Evolutionary conservation across 805 yeast species (phyloP), one percentile per base, ranked within the genome.

Genomic region (Metschnikowia borealis): DNA sequence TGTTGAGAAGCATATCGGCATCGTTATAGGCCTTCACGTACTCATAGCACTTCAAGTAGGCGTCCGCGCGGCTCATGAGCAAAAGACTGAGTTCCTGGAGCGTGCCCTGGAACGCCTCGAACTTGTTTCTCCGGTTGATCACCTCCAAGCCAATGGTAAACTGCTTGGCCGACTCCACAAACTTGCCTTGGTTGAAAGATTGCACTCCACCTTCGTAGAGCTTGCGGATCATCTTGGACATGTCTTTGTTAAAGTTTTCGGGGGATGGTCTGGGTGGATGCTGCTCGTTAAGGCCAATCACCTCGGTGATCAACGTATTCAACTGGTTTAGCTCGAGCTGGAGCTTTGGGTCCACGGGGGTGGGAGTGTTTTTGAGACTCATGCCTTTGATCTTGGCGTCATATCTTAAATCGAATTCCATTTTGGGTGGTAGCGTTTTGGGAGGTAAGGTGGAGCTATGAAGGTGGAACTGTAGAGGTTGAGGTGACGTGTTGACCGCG

Each of bases 31-130:
- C 91, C 49, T 78, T 80, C 42, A 81, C 56, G 62, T 73, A 81
- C 47, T 81, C 73, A 38, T 79, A 75, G 47, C 74, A 68, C 63
- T 82, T 73, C 61, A 85, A 69, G 56, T 80, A 74, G 0, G 90
- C 83, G 61, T 87, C 95, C 23, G 88, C 79, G 54, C 91, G 75
- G 46, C 87, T 83, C 74, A 83, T 82, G 48, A 87, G 66, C 62
- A 86, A 80, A 57, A 83, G 76, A 39, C 81, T 75, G 45, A 85
- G 66, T 63, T 87, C 94, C 63, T 83, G 87, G 45, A 86, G 64
- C 26, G 87, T 85, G 14, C 85, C 76, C 54, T 82, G 89, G 64
- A 87, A 87, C 5, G 85, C 73, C 62, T 87, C 94, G 70, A 84
- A 85, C 62, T 84, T 83, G 38, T 84, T 79, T 66, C 94, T 77